phyloP scores from a whole-genome alignment of 257 asterid genomes.

The Petunia axillaris region DNA sequence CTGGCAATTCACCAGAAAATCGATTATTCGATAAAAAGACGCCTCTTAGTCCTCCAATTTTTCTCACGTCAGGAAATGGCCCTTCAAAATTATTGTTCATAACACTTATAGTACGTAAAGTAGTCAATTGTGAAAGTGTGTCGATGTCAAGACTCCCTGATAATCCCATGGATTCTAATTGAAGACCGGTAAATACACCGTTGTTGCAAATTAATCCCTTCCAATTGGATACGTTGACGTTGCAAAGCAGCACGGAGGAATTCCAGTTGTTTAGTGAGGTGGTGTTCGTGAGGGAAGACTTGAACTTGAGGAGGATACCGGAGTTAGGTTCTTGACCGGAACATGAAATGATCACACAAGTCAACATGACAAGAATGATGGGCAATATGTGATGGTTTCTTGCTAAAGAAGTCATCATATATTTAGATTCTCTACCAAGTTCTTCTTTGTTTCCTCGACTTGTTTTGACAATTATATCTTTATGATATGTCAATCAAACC shows the following conservation, averaged over 20 bases:
- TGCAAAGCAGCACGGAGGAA: constrained; percentile 40
- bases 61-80: constrained; percentile 46
- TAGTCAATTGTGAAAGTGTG: constrained; percentile 38
- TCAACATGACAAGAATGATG: constrained; percentile 2
- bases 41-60: constrained; percentile 47
- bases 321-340: constrained; percentile 34
- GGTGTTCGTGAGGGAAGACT: constrained; percentile 47
- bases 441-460: background rate
- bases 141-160: constrained; percentile 46
- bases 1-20: constrained; percentile 59
- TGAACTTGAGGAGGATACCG: constrained; percentile 50
- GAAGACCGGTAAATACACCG: constrained; percentile 44
- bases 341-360: constrained; percentile 21
- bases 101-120: constrained; percentile 47
- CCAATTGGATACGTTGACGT: constrained; percentile 49
- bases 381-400: background rate
- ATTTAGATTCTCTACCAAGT: background rate
- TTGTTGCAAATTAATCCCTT: constrained; percentile 51
- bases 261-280: constrained; percentile 49
- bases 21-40: constrained; percentile 56
- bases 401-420: background rate
- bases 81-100: constrained; percentile 57
- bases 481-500: background rate
- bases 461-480: background rate
- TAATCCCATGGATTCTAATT: constrained; percentile 55